These are phyloP conservation scores for Linum usitatissimum DNA, from an alignment of 345 rosid genomes.

Conservation along the genomic window DNA sequence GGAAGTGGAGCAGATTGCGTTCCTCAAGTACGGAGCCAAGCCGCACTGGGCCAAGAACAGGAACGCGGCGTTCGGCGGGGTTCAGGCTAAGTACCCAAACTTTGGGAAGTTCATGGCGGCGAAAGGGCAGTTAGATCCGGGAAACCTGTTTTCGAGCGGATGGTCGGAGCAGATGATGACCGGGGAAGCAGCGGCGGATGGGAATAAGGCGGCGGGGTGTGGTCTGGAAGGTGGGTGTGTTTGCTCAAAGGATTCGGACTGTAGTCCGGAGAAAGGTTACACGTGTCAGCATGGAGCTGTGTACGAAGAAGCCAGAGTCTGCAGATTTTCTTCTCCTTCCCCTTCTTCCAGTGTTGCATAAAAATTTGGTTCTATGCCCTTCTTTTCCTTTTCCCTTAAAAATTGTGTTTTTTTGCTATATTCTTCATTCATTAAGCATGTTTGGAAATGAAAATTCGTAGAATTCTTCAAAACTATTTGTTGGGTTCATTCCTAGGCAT, in stretches of 20 bases:
- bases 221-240: conserved; percentile 76
- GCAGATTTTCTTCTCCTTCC: conserved; percentile 35
- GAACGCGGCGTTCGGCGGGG: conserved; percentile 51
- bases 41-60: conserved; percentile 92
- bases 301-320: conserved; percentile 60
- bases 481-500: no score
- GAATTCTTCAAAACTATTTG: no score
- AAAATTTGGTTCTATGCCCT: no score
- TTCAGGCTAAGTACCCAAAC: conserved; percentile 41
- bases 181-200: conserved; percentile 28
- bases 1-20: conserved; percentile 88
- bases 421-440: no score
- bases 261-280: conserved; percentile 59
- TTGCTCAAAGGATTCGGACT: conserved; percentile 66
- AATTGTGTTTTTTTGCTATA: neutral
- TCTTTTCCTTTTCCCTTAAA: neutral
- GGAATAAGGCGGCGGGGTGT: conserved; percentile 49
- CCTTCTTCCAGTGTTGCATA: neutral
- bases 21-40: conserved; percentile 58
- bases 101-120: conserved; percentile 37
- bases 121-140: conserved; percentile 60
- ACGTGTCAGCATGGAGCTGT: conserved; percentile 55
- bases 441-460: no score
- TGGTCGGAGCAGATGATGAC: conserved; percentile 64
- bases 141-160: conserved; percentile 52